Evolutionary conservation across 306 rosid genomes (phyloP), one percentile per base, ranked within the genome.

Genomic region (Prunus salicina): DNA sequence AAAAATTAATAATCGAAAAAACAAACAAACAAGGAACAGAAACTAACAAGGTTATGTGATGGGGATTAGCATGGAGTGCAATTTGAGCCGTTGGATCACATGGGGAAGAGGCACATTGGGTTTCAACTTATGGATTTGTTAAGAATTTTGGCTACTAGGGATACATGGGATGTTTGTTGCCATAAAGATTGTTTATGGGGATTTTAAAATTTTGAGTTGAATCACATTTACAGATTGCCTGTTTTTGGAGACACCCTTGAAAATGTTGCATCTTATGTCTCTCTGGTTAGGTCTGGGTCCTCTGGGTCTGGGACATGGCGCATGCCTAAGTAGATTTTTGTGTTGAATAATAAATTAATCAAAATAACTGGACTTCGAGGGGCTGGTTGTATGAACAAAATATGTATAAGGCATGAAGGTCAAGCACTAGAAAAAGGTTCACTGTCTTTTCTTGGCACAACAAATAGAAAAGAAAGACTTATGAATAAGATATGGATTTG

Each of bases 261-360:
- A 88, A 86, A 32, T 81, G 87, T 81, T 88, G 91, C 84, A 81
- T 84, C 79, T 83, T 46, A 74, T 88, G 92, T 84, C 87, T 55
- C 84, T 73, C 83, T 74, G 57, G 74, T 24, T 60, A 24, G 82
- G 73, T 80, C 51, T 64, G 62, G 78, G 77, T 71, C 85, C 68
- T 60, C 46, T 60, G 58, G 68, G 50, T 60, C 46, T 60, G 58
- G 68, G 32, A 60, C 73, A 28, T 67, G 78, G 81, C 68, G 73
- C 74, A 28, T 28, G 27, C 69, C 55, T 19, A 16, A 61, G 46
- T 41, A 28, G 18, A 64, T 41, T 38, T 53, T 10, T 64, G 18
- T 53, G 61, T 66, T 69, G 75, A 52, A 45, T 65, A 20, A 28
- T 38, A 72, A 56, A 55, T 6, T 11, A 71, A 16, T 24, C 12